Base-by-base conservation (phyloP, 441 rosid species). In the Pelargonium fulgidum region DNA sequence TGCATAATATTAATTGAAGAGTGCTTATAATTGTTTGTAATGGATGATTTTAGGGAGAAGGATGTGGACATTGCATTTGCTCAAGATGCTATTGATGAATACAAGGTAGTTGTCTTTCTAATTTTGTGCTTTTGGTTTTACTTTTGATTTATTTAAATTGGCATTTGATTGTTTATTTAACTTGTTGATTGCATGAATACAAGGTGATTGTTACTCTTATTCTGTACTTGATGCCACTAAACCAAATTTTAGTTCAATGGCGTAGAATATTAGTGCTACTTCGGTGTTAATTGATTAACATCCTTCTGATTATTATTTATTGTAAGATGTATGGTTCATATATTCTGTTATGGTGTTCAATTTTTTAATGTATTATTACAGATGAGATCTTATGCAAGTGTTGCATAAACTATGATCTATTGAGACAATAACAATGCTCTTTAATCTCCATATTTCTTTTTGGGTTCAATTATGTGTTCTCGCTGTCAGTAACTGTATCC, bases 51-150 rank as follows among this genome's bases (percentile, higher is more conserved):
- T 79, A 96, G 99, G 99, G 99, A 96, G 82, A 92, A 88, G 80
- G 99, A 91, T 73, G 81, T 87, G 44, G 96, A 92, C 73, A 93
- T 96, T 75, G 76, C 81, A 68, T 96, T 88, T 79, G 99, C 99
- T 50, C 98, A 92, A 81, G 94, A 83, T 74, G 92, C 94, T 70
- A 93, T 96, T 68, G 99, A 96, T 77, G 99, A 96, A 76, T 85
- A 80, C 83, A 91, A 96, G 98, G 99, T 92, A 80, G 41, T 68
- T 16, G 39, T 67, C 71, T 33, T 36, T 63, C 67, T 73, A 48
- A 45, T n/a, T 74, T 75, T 75, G 11, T 72, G 66, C 44, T 47
- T 73, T 62, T 44, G 68, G 42, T 26, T 68, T 71, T 20, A 16
- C 16, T 45, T 39, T 58, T 52, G 22, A 4, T 58, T 41, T 62